Percentiles rank a stretch among this genome's conserved stretches.
Conservation (phyloP, 176 grass and related monocot species). For the Hyparrhenia diplandra region DNA sequence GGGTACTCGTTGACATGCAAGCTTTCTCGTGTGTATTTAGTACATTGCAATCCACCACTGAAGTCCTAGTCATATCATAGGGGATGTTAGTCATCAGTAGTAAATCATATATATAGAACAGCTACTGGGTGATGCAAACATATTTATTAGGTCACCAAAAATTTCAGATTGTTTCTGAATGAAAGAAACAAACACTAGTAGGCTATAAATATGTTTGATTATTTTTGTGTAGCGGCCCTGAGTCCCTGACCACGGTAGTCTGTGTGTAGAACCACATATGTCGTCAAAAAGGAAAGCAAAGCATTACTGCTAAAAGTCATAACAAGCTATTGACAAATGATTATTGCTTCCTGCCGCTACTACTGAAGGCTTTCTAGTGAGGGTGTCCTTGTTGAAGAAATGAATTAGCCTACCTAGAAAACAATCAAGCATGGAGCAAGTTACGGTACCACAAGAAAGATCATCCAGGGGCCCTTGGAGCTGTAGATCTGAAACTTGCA, state of each 20-base stretch:
- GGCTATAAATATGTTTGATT: too few relatives aligned
- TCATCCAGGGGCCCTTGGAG: neutral
- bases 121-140: neutral
- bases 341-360: neutral
- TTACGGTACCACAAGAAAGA: neutral
- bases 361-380: neutral
- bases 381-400: neutral
- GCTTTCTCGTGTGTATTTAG: neutral
- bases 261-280: neutral
- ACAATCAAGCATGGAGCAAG: neutral
- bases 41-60: neutral
- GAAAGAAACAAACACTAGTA: neutral
- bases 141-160: neutral
- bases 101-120: neutral
- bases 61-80: neutral
- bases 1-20: neutral
- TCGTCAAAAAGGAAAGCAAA: neutral
- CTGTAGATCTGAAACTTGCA: neutral
- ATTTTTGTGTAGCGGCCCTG: too few relatives aligned
- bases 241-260: neutral
- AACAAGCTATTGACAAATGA: neutral
- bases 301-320: neutral
- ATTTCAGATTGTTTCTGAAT: neutral
- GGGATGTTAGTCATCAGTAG: neutral
- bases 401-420: neutral